Evolutionary conservation across 495 filamentous ascomycete species (phyloP).

Genomic region (Aspergillus nanangensis): DNA sequence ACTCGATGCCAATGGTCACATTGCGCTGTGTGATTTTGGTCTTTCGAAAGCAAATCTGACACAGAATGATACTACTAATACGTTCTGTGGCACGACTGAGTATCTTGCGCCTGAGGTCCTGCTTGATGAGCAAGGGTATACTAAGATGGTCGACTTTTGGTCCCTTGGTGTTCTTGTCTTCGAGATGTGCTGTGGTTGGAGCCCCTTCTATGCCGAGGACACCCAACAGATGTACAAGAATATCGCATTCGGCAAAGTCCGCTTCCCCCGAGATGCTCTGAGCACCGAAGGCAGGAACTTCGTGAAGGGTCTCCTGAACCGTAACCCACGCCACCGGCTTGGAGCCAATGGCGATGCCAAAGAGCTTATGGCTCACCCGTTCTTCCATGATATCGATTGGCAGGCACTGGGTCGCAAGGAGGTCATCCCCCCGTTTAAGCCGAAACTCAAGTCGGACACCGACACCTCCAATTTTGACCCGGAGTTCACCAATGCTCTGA

Average conservation of each 20-base stretch:
- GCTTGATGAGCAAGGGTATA: constrained; percentile 95
- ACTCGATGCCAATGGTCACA: constrained; percentile 79
- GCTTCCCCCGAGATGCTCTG: constrained; percentile 91
- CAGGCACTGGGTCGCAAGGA: constrained; percentile 77
- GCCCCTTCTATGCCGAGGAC: constrained; percentile 97
- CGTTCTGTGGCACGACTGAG: constrained; percentile 97
- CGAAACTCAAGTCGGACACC: constrained; percentile 87
- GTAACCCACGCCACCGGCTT: constrained; percentile 92
- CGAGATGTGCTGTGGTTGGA: constrained; percentile 99
- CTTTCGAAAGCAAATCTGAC: constrained; percentile 95
- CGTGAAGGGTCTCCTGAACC: constrained; percentile 94
- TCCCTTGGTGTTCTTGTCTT: constrained; percentile 96
- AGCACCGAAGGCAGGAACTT: constrained; percentile 94
- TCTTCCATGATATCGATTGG: constrained; percentile 95
- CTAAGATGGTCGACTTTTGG: constrained; percentile 99
- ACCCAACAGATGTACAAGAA: constrained; percentile 99
- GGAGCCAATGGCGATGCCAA: constrained; percentile 89
- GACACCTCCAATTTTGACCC: constrained; percentile 98
- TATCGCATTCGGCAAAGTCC: constrained; percentile 96
- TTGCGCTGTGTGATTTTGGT: constrained; percentile 84
- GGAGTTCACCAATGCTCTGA: constrained; percentile 92
- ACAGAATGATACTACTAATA: constrained; percentile 96
- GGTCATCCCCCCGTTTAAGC: constrained; percentile 97
- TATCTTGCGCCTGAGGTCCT: constrained; percentile 95
- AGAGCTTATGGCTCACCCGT: constrained; percentile 89